Percentiles rank a stretch among this genome's conserved stretches.
phyloP scores from a whole-genome alignment of 176 grass and related monocot genomes.

The Cenchrus fungigraminus region DNA sequence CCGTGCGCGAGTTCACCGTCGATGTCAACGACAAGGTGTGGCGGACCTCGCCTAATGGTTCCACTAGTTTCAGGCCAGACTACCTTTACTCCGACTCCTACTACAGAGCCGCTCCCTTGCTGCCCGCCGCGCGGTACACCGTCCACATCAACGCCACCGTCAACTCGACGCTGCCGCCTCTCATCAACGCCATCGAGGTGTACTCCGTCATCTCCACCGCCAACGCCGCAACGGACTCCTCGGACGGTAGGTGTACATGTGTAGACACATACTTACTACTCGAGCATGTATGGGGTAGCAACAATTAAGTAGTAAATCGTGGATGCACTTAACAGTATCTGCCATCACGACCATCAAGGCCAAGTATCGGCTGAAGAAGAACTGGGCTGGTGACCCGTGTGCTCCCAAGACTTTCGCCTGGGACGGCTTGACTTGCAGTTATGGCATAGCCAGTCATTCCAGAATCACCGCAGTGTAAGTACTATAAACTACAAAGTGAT shows the following conservation, averaged over 20 bases:
- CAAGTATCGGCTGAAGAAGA: constrained; percentile 49
- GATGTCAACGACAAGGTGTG: not conserved
- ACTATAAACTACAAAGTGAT: too few species aligned
- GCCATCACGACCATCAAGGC: constrained; percentile 50
- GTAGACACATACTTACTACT: too few species aligned
- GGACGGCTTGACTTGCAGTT: constrained; percentile 61
- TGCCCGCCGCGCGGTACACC: not conserved
- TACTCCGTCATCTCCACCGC: constrained; percentile 32
- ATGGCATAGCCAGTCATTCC: constrained; percentile 27
- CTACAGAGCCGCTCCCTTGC: not conserved
- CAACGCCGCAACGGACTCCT: constrained; percentile 20
- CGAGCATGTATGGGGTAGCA: too few species aligned
- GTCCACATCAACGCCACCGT: constrained; percentile 34
- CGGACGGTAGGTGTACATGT: not conserved
- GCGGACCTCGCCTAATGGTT: not conserved
- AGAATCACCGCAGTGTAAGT: constrained; percentile 58
- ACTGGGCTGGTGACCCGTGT: constrained; percentile 72
- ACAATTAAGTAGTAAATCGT: too few species aligned
- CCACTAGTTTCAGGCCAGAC: not conserved
- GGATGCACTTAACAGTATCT: constrained; percentile 43
- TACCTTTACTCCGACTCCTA: not conserved
- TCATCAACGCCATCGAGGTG: constrained; percentile 54
- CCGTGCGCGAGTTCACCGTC: constrained; percentile 34
- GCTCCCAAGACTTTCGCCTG: constrained; percentile 43
- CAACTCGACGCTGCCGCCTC: constrained; percentile 48